Evolutionary conservation across 805 yeast species (phyloP).

Genomic region (Komagataella populi): DNA sequence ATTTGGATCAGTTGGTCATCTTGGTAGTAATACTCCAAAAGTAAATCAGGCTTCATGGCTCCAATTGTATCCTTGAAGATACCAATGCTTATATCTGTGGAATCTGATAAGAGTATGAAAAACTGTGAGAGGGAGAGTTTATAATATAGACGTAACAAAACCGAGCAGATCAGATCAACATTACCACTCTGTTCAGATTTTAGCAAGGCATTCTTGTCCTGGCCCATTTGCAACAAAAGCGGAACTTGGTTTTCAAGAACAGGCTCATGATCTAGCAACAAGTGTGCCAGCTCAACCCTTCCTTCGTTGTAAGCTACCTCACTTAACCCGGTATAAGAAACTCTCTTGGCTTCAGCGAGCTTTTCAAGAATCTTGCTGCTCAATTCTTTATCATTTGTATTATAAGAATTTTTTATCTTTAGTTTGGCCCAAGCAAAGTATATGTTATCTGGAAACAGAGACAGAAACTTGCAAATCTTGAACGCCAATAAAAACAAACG

Average conservation of each 20-base stretch:
- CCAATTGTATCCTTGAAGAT: conserved; percentile 22
- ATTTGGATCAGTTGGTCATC: conserved; percentile 41
- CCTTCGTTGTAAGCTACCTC: conserved; percentile 73
- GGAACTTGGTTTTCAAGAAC: conserved; percentile 46
- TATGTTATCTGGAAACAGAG: conserved; percentile 33
- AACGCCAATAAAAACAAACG: conserved; percentile 50
- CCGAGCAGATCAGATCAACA: conserved; percentile 44
- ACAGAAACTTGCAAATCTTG: conserved; percentile 39
- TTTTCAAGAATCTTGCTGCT: conserved; percentile 33
- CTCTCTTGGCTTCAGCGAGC: conserved; percentile 23
- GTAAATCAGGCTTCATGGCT: conserved; percentile 19
- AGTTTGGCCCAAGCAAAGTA: conserved; percentile 73
- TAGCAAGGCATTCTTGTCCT: conserved; percentile 50
- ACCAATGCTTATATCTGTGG: conserved; percentile 18
- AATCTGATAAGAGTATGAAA: conserved; percentile 41
- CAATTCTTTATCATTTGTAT: conserved; percentile 45
- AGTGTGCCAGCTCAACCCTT: conserved; percentile 49
- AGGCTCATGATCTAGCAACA: conserved; percentile 59
- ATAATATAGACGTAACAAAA: conserved; percentile 39
- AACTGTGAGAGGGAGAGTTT: conserved; percentile 53
- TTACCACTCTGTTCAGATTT: conserved; percentile 52
- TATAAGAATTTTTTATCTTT: conserved; percentile 43
- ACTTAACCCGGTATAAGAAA: conserved; percentile 48
- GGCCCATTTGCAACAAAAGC: conserved; percentile 57
- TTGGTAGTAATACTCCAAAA: conserved; percentile 48